Percentiles rank a stretch among this genome's conserved stretches.
Conservation (phyloP, 176 grass and related monocot species). For the Raddia guianensis region DNA sequence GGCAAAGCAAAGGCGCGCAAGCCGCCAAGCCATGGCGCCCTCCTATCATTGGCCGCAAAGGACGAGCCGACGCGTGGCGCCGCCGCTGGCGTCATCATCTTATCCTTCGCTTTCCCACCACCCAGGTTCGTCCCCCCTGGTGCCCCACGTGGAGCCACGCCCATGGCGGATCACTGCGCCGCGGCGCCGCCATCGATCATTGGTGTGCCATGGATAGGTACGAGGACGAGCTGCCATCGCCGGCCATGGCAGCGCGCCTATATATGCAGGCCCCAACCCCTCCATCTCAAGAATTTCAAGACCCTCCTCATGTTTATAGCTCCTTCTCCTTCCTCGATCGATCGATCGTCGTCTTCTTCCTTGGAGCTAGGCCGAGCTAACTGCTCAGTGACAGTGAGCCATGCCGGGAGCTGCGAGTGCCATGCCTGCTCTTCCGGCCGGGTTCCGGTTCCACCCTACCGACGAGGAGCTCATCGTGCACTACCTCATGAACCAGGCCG, state of each 20-base stretch:
- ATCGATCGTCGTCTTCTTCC: background rate
- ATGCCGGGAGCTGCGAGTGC: conserved; percentile 4
- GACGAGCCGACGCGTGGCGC: conserved; percentile 1
- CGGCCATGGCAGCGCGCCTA: background rate
- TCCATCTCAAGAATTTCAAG: conserved; percentile 60
- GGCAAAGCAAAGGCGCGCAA: too few species aligned
- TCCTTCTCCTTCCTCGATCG: background rate
- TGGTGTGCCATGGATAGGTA: background rate
- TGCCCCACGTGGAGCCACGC: conserved; percentile 47
- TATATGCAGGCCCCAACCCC: conserved; percentile 27
- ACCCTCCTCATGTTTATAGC: background rate
- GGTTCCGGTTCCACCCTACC: conserved; percentile 88
- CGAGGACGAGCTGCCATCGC: background rate
- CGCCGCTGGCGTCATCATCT: background rate
- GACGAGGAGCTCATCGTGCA: conserved; percentile 85
- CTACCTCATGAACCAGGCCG: conserved; percentile 65
- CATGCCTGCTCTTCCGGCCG: conserved; percentile 55
- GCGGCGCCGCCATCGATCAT: too few species aligned
- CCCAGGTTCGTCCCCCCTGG: conserved; percentile 40
- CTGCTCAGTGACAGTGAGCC: background rate
- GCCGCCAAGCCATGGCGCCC: background rate
- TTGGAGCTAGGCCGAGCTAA: background rate
- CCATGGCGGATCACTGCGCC: background rate
- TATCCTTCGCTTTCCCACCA: conserved; percentile 28
- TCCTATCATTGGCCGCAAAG: conserved; percentile 14